Percentiles rank a stretch among this genome's conserved stretches.
These are phyloP conservation scores for Shiraia sp. DNA, from an alignment of 2,329 filamentous ascomycete genomes.

Conservation along the genomic window DNA sequence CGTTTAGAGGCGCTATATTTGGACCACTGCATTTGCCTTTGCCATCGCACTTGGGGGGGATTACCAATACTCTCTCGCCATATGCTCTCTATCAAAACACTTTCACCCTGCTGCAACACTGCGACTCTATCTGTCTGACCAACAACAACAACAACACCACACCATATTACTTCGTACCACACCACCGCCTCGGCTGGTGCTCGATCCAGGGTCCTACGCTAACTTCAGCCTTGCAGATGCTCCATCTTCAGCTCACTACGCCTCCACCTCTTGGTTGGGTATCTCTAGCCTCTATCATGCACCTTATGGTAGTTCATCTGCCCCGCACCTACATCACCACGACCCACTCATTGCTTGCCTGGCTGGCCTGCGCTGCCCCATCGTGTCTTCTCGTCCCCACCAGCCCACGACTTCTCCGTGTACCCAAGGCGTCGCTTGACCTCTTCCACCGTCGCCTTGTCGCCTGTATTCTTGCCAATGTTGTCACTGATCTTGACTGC, in stretches of 20 bases:
- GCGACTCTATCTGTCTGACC: too few relatives aligned
- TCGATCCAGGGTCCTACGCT: slow-evolving; percentile 16
- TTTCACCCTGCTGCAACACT: too few relatives aligned
- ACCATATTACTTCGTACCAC: too few relatives aligned
- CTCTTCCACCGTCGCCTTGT: slow-evolving; percentile 73
- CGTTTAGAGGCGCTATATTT: too few relatives aligned
- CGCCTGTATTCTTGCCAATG: slow-evolving; percentile 90
- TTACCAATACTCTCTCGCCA: too few relatives aligned
- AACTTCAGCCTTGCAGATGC: slow-evolving; percentile 20
- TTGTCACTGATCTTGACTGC: slow-evolving; percentile 93
- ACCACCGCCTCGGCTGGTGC: slow-evolving; percentile 3
- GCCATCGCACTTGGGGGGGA: too few relatives aligned
- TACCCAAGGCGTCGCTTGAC: slow-evolving; percentile 90
- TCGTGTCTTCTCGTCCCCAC: slow-evolving; percentile 79
- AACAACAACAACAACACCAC: too few relatives aligned
- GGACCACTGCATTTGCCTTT: too few relatives aligned
- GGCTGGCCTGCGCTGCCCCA: slow-evolving; percentile 64
- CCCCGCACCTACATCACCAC: slow-evolving; percentile 2
- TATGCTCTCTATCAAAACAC: too few relatives aligned
- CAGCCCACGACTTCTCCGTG: slow-evolving; percentile 79
- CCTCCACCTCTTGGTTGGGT: slow-evolving; percentile 17
- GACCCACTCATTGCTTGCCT: slow-evolving; percentile 17
- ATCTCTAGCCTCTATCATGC: slow-evolving; percentile 11
- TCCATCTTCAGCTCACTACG: slow-evolving; percentile 19
- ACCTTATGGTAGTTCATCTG: too few relatives aligned